Percentiles rank a stretch among this genome's conserved stretches.
Conservation (phyloP, 805 yeast genomes). For the Yamadazyma tumulicola region DNA sequence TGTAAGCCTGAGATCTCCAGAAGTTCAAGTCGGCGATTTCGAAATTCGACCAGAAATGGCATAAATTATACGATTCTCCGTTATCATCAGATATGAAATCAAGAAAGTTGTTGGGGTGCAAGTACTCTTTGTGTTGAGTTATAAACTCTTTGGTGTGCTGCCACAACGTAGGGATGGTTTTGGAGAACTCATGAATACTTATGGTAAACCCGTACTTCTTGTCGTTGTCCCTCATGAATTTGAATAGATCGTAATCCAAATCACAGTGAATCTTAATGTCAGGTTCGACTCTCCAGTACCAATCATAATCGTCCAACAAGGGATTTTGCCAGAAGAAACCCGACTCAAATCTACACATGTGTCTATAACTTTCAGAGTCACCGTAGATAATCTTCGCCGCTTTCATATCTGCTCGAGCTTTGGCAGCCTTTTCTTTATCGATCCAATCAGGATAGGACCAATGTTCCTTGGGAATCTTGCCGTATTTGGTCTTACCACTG, state of each 20-base stretch:
- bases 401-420: slow-evolving; percentile 43
- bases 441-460: slow-evolving; percentile 73
- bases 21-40: slow-evolving; percentile 72
- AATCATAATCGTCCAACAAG: slow-evolving; percentile 53
- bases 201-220: slow-evolving; percentile 66
- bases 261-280: slow-evolving; percentile 60
- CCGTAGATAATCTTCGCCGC: slow-evolving; percentile 52
- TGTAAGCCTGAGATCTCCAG: slow-evolving; percentile 58
- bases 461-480: slow-evolving; percentile 54
- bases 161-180: slow-evolving; percentile 66
- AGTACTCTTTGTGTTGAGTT: slow-evolving; percentile 13
- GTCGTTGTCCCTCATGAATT: slow-evolving; percentile 52
- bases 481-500: slow-evolving; percentile 58
- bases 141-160: slow-evolving; percentile 49
- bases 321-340: slow-evolving; percentile 63
- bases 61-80: slow-evolving; percentile 48
- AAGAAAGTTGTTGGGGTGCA: slow-evolving; percentile 13
- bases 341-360: slow-evolving; percentile 55
- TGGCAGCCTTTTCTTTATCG: slow-evolving; percentile 34
- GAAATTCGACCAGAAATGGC: slow-evolving; percentile 82
- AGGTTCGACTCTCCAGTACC: slow-evolving; percentile 79
- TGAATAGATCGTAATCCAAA: slow-evolving; percentile 60
- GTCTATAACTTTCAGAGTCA: slow-evolving; percentile 58
- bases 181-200: slow-evolving; percentile 56
- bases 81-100: slow-evolving; percentile 13